A percentile compares a stretch with the other conserved stretches of the same genome.
Conservation (phyloP, 2,329 filamentous ascomycete species). For the Alternaria hordeiaustralica region DNA sequence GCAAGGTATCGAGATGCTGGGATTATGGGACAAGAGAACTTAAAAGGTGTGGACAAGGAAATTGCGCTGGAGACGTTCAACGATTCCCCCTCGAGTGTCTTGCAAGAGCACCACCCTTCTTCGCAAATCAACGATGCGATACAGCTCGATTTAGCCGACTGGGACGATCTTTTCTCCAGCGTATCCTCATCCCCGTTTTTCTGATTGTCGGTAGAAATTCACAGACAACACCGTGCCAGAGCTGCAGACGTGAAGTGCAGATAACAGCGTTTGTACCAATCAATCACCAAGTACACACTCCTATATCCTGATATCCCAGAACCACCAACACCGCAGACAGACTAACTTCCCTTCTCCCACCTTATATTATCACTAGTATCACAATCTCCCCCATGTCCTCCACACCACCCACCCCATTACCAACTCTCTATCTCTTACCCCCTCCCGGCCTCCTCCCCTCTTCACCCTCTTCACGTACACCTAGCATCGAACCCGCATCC, state of each 20-base stretch:
- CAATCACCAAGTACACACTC: too few species aligned
- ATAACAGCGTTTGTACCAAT: too few species aligned
- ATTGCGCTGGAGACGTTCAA: too few species aligned
- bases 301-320: too few species aligned
- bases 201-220: not conserved
- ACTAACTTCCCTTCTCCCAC: too few species aligned
- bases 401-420: not conserved
- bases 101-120: not conserved
- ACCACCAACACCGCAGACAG: too few species aligned
- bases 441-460: constrained; percentile 2
- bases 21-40: not conserved
- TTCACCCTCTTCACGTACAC: not conserved
- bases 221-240: too few species aligned
- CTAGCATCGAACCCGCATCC: not conserved
- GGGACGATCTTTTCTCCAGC: not conserved
- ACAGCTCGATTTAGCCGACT: not conserved
- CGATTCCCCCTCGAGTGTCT: too few species aligned
- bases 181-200: not conserved
- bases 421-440: constrained; percentile 7
- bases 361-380: not conserved
- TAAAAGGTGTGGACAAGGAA: not conserved
- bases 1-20: not conserved
- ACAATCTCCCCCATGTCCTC: not conserved
- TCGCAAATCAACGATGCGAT: not conserved
- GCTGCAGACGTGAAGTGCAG: too few species aligned